phyloP scores from a whole-genome alignment of 2,329 filamentous ascomycete genomes.

The Ophiognomonia clavigignenti-juglandacearum region DNA sequence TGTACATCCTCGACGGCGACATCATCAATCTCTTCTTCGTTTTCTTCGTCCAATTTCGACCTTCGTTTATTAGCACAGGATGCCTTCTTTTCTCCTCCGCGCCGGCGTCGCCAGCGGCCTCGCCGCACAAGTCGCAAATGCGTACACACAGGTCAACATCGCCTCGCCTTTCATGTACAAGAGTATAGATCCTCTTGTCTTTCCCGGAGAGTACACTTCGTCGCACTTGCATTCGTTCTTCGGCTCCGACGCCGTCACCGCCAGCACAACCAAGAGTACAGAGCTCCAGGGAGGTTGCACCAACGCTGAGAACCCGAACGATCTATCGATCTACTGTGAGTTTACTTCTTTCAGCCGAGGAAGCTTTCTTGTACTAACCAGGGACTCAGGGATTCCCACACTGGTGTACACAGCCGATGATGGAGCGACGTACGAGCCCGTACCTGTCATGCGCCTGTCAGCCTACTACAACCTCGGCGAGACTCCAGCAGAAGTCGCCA shows the following conservation, averaged over 20 bases:
- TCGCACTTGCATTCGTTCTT: slow-evolving; percentile 32
- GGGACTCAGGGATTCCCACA: slow-evolving; percentile 11
- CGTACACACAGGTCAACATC: slow-evolving; percentile 22
- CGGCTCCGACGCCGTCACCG: slow-evolving; percentile 29
- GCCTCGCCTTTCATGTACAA: slow-evolving; percentile 26
- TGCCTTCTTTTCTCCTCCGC: background rate
- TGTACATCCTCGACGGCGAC: background rate
- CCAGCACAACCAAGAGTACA: slow-evolving; percentile 26
- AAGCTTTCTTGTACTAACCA: background rate
- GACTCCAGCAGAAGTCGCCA: slow-evolving; percentile 18
- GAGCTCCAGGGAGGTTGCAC: slow-evolving; percentile 25
- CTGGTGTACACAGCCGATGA: slow-evolving; percentile 17
- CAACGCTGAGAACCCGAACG: slow-evolving; percentile 25
- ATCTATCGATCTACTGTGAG: slow-evolving; percentile 24
- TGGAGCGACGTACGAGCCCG: slow-evolving; percentile 16
- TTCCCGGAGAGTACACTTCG: slow-evolving; percentile 25
- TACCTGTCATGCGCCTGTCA: slow-evolving; percentile 17
- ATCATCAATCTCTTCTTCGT: background rate
- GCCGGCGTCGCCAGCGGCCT: background rate
- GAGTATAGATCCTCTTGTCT: slow-evolving; percentile 30
- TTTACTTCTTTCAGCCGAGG: too few species aligned
- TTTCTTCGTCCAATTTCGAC: background rate
- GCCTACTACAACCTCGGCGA: slow-evolving; percentile 21
- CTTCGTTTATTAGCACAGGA: background rate
- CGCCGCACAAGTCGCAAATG: slow-evolving; percentile 5